Percentiles rank a stretch among this genome's conserved stretches.
phyloP scores from a whole-genome alignment of 2,329 filamentous ascomycete species.

The Sporothrix inflata region DNA sequence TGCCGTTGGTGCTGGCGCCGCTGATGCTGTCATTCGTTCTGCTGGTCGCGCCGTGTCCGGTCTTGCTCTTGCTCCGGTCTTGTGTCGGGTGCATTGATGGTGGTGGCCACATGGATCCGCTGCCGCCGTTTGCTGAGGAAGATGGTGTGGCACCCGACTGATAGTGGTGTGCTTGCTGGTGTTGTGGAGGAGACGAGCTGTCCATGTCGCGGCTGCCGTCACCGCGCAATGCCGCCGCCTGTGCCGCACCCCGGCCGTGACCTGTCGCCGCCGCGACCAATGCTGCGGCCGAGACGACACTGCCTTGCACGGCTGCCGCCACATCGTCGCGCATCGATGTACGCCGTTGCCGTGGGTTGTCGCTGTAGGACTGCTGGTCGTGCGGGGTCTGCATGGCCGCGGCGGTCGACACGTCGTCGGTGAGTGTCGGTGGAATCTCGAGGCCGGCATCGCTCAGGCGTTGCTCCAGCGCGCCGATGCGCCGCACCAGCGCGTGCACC shows the following conservation, averaged over 20 bases:
- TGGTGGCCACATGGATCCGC: conserved; percentile 8
- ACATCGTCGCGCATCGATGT: conserved; percentile 8
- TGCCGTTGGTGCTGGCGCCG: neutral
- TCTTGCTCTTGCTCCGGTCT: neutral
- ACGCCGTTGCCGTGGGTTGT: neutral
- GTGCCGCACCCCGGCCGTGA: neutral
- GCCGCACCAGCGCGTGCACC: conserved; percentile 25
- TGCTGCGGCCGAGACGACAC: conserved; percentile 20
- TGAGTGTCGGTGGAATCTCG: conserved; percentile 22
- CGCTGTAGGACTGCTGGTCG: neutral
- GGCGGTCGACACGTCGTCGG: conserved; percentile 11
- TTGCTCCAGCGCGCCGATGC: conserved; percentile 27
- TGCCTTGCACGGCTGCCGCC: conserved; percentile 14
- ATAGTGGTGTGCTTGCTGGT: neutral
- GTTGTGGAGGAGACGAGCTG: conserved; percentile 12
- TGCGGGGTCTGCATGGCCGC: neutral
- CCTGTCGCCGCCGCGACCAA: conserved; percentile 20
- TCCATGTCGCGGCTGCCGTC: neutral
- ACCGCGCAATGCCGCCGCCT: neutral
- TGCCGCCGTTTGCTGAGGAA: neutral
- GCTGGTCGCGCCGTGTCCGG: neutral
- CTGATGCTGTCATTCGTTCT: neutral
- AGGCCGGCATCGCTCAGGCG: conserved; percentile 27
- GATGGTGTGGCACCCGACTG: neutral
- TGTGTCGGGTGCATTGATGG: conserved; percentile 1